A percentile compares a stretch with the other conserved stretches of the same genome.
phyloP scores from a whole-genome alignment of 176 grass and related monocot genomes.

The Rhynchospora tenuis region DNA sequence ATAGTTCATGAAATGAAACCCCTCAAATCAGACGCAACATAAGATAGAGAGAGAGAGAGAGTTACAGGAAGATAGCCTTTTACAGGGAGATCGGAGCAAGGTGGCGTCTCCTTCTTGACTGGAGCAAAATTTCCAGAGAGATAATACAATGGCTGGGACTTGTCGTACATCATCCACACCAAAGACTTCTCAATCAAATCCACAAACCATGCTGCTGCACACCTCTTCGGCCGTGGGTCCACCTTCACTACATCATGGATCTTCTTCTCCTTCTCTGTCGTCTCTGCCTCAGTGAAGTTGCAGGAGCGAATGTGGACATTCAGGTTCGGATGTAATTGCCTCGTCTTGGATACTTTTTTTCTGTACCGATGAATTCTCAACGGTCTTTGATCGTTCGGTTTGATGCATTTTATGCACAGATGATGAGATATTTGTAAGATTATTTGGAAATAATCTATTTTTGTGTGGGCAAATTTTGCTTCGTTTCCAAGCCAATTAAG shows the following conservation, averaged over 20 bases:
- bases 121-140: slow-evolving; percentile 88
- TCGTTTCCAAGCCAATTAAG: no score
- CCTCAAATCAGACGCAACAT: neutral
- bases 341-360: no score
- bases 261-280: neutral
- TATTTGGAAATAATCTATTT: no score
- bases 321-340: no score
- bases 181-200: slow-evolving; percentile 53
- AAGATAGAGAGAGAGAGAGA: neutral
- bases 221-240: slow-evolving; percentile 53
- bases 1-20: neutral
- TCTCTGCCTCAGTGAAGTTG: neutral
- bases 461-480: no score
- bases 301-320: no score
- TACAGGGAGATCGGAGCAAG: slow-evolving; percentile 50
- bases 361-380: no score
- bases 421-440: no score
- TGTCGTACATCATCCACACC: slow-evolving; percentile 57
- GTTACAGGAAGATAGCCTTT: slow-evolving; percentile 59
- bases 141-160: slow-evolving; percentile 54
- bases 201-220: slow-evolving; percentile 49
- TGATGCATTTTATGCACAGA: no score
- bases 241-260: slow-evolving; percentile 26
- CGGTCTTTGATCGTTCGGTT: no score
- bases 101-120: slow-evolving; percentile 68